Evolutionary conservation across 257 asterid genomes (phyloP), one percentile per base, ranked within the genome.

Genomic region (Salvia rosmarinus): DNA sequence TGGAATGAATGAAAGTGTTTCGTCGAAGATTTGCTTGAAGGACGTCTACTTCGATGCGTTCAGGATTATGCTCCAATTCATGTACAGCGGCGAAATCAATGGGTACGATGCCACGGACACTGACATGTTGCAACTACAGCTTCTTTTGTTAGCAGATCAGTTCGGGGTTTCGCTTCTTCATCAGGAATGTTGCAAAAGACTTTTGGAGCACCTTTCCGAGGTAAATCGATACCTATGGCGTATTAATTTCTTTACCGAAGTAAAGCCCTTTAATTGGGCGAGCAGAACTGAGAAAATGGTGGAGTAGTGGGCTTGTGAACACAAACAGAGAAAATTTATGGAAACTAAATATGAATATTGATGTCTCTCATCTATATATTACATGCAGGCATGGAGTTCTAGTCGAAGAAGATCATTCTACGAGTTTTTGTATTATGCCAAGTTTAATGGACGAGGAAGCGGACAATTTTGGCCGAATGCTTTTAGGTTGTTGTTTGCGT

Each of bases 381-480:
- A 83, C 71, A 84, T 91, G 98, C 98, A 94, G 98, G 98, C 89
- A 81, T 78, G 97, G 92, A 85, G 91, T 89, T 85, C 94, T 81
- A 82, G 78, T 83, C 82, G 96, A 78, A 78, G 96, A 84, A 82
- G 97, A 82, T 89, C 96, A 82, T 86, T 72, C 91, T 82, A 75
- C 96, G 75, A 90, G 85, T 90, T 92, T 92, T 88, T 84, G 86
- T 89, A 83, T 88, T 90, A 73, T 82, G 80, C 85, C 92, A 87
- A 87, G 91, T 87, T 90, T 93, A 86, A 39, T 86, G 96, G 96
- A 86, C 84, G 88, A 84, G 84, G 92, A 78, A 81, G 96, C 82
- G 82, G 92, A 85, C 86, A 86, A 67, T 86, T 87, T 80, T 86
- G 96, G 96, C 81, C 77, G 82, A 77, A 72, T 82, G 75, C n/a